These are phyloP conservation scores for Halteria grandinella DNA, from an alignment of 73 alveolate species.

Conservation along the genomic window DNA sequence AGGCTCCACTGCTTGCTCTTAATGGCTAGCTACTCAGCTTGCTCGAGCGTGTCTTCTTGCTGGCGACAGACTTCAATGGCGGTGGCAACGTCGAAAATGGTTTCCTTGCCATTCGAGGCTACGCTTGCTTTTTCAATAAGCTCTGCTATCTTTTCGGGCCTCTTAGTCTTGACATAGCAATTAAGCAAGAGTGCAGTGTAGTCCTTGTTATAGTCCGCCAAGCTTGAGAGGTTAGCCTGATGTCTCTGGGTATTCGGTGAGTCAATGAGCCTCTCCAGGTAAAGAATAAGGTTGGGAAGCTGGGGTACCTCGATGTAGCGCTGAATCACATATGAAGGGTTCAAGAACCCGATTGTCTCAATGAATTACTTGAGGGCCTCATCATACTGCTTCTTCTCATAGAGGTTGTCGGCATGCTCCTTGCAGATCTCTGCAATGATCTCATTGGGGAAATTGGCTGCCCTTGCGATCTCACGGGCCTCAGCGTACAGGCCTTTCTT, in stretches of 20 bases:
- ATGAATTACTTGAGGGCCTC: constrained; percentile 83
- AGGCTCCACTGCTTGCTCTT: constrained; percentile 72
- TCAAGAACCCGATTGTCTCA: constrained; percentile 83
- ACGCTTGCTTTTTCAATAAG: constrained; percentile 76
- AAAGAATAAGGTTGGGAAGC: constrained; percentile 78
- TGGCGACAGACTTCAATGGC: constrained; percentile 96
- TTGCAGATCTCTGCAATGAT: constrained; percentile 83
- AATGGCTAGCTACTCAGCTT: constrained; percentile 80
- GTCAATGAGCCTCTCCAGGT: constrained; percentile 77
- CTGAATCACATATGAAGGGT: constrained; percentile 90
- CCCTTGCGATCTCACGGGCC: constrained; percentile 76
- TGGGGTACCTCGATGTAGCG: constrained; percentile 85
- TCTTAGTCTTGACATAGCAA: constrained; percentile 87
- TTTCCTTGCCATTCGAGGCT: constrained; percentile 71
- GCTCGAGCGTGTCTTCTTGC: constrained; percentile 66
- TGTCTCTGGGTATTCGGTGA: constrained; percentile 57
- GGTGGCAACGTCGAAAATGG: constrained; percentile 90
- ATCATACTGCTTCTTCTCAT: constrained; percentile 76
- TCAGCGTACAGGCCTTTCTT: constrained; percentile 73
- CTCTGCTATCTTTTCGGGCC: constrained; percentile 75
- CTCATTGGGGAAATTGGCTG: constrained; percentile 76
- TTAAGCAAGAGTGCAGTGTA: constrained; percentile 92
- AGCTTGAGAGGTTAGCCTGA: constrained; percentile 47
- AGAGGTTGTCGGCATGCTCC: constrained; percentile 89
- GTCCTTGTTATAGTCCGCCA: constrained; percentile 74